Base-by-base conservation (phyloP, 495 filamentous ascomycete species). In the Terfezia claveryi region DNA sequence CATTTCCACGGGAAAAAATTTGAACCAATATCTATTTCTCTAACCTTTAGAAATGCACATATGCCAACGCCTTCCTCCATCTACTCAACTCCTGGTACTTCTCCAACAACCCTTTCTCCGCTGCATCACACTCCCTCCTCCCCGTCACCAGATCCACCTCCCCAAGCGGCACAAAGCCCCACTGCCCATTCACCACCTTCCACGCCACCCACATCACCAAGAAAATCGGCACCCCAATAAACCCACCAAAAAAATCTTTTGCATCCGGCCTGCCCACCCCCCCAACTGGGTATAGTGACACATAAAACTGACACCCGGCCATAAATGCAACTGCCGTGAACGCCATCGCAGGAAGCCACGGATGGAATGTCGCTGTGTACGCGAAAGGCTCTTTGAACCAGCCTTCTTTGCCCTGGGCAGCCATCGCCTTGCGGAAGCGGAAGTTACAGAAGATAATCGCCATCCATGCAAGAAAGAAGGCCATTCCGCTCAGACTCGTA, bases 371-470 rank as follows among this genome's bases (percentile, higher is more conserved):
- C 10, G 56, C 59, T n/a, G 37, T 16, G 50, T 61, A 61, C 10
- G 54, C 51, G 27, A 59, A 56, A 5, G 27, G 27, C 54, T 55
- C 59, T 32, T 41, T 37, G 10, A 55, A 8, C 7, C 59, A 59
- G 6, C 46, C 52, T 36, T 59, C 23, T 6, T 59, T 16, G 0
- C 54, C 44, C 50, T 59, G 59, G 10, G 57, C 59, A 23, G 55
- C 59, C 37, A 61, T 53, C 1, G 56, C 59, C 8, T 53, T 56
- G 37, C 56, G 59, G 56, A 53, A 61, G 16, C 59, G 57, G 57
- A 52, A 60, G 50, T 61, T 61, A 23, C 57, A 51, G 0, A 52
- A 17, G 20, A 61, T 59, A 23, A 61, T 60, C 8, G 38, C 56
- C 16, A 57, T 57, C 57, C 57, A 61, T 11, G 56, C 58, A 36